Percentiles rank a stretch among this genome's conserved stretches.
Evolutionary conservation across 306 rosid species (phyloP).

Genomic region (Lathyrus oleraceus): DNA sequence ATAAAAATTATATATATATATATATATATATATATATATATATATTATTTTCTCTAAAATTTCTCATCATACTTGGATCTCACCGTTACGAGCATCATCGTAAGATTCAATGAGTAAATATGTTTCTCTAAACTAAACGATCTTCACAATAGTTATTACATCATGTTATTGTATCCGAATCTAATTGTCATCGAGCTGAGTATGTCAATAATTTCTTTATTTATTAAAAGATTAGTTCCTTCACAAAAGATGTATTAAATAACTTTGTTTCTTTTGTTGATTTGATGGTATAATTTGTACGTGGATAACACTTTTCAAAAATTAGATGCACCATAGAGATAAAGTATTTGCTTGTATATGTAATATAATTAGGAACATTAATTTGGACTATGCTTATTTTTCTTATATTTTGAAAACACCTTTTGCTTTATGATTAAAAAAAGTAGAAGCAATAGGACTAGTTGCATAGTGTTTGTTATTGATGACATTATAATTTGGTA

Average conservation of each 20-base stretch:
- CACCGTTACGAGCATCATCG: too few relatives aligned
- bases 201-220: too few relatives aligned
- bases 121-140: too few relatives aligned
- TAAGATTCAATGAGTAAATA: too few relatives aligned
- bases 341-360: constrained; percentile 30
- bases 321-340: constrained; percentile 20
- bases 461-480: constrained; percentile 35
- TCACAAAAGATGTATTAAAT: not conserved
- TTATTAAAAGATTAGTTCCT: not conserved
- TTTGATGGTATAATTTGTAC: not conserved
- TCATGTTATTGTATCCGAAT: too few relatives aligned
- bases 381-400: constrained; percentile 22
- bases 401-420: constrained; percentile 11
- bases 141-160: too few relatives aligned
- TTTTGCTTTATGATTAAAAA: constrained; percentile 23
- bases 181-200: too few relatives aligned
- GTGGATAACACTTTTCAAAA: constrained; percentile 12
- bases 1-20: too few relatives aligned
- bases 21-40: too few relatives aligned
- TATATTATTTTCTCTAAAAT: too few relatives aligned
- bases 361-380: not conserved
- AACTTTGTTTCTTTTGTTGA: constrained; percentile 10
- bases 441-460: constrained; percentile 22
- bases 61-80: too few relatives aligned
- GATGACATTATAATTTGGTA: constrained; percentile 11